Conservation (phyloP, 2,329 filamentous ascomycete genomes). For the Venturia carpophila region DNA sequence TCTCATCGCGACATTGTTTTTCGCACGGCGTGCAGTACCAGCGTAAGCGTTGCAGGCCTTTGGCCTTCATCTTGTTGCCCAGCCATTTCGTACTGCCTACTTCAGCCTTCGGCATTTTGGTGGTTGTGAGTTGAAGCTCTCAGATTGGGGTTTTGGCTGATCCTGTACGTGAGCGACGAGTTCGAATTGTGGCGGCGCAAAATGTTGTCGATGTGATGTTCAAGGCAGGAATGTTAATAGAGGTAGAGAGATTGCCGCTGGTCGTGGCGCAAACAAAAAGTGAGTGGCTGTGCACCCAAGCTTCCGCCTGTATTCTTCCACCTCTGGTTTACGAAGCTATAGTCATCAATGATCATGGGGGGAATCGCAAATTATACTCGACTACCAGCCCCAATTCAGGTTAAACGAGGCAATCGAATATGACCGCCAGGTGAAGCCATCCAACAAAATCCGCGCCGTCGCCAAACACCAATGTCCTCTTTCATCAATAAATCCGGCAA, state of each 20-base stretch:
- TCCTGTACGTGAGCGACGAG: not conserved
- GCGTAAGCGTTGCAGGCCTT: conserved; percentile 68
- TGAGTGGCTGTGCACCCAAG: not conserved
- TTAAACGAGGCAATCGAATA: not conserved
- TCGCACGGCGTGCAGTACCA: conserved; percentile 87
- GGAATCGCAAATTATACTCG: not conserved
- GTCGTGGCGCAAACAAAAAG: not conserved
- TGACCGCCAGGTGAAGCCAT: not conserved
- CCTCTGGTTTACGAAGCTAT: not conserved
- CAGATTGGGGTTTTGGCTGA: not conserved
- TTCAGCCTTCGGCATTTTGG: conserved; percentile 82
- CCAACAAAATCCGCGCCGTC: not conserved
- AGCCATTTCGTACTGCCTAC: conserved; percentile 85
- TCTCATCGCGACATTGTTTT: conserved; percentile 71
- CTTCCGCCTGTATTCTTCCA: not conserved
- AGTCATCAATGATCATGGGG: not conserved
- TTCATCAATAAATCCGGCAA: conserved; percentile 19
- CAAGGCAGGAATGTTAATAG: not conserved
- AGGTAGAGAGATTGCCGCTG: not conserved
- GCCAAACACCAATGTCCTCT: conserved; percentile 15
- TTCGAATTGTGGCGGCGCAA: not conserved
- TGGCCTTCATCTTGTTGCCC: conserved; percentile 81
- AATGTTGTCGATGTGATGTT: not conserved
- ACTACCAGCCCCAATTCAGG: not conserved
- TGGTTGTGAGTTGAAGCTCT: conserved; percentile 18